Percentiles rank a stretch among this genome's conserved stretches.
Conservation (phyloP, 495 filamentous ascomycete species). For the Staphylotrichum tortipilum region DNA sequence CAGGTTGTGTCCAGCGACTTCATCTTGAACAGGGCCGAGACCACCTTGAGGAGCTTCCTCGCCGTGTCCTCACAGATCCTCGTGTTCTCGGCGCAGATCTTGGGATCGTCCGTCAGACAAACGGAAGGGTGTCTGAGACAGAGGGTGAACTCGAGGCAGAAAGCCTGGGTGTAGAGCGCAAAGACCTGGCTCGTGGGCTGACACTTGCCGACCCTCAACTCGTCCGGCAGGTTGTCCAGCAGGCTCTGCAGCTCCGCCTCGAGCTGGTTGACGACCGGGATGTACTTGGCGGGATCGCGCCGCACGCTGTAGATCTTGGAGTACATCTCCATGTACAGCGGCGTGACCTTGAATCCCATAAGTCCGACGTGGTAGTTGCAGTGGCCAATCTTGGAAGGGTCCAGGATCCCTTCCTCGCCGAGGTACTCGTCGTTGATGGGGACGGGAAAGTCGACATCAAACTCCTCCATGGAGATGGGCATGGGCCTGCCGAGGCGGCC, state of each 20-base stretch:
- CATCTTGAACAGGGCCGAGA: conserved; percentile 48
- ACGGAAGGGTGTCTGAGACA: conserved; percentile 64
- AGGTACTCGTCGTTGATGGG: conserved; percentile 58
- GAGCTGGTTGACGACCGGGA: conserved; percentile 50
- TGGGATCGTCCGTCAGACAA: conserved; percentile 50
- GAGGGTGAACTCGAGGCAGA: conserved; percentile 40
- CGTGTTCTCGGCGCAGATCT: conserved; percentile 56
- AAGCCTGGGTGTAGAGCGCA: conserved; percentile 40
- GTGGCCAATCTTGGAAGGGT: conserved; percentile 39
- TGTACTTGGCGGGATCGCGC: conserved; percentile 49
- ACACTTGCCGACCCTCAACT: conserved; percentile 40
- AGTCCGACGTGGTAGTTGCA: conserved; percentile 60
- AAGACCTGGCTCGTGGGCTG: conserved; percentile 46
- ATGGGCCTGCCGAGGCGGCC: conserved; percentile 70
- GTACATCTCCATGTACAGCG: conserved; percentile 61
- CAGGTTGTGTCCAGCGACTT: conserved; percentile 76
- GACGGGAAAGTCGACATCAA: conserved; percentile 67
- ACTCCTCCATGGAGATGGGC: conserved; percentile 59
- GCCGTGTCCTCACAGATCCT: conserved; percentile 59
- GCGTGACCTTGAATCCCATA: conserved; percentile 48
- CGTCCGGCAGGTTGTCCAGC: conserved; percentile 47
- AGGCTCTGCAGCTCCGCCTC: conserved; percentile 52
- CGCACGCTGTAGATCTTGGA: conserved; percentile 60
- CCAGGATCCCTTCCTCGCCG: conserved; percentile 42
- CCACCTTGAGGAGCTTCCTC: conserved; percentile 51